Evolutionary conservation across 495 filamentous ascomycete genomes (phyloP), one percentile per base, ranked within the genome.

Genomic region (Penicillium cataractarum): DNA sequence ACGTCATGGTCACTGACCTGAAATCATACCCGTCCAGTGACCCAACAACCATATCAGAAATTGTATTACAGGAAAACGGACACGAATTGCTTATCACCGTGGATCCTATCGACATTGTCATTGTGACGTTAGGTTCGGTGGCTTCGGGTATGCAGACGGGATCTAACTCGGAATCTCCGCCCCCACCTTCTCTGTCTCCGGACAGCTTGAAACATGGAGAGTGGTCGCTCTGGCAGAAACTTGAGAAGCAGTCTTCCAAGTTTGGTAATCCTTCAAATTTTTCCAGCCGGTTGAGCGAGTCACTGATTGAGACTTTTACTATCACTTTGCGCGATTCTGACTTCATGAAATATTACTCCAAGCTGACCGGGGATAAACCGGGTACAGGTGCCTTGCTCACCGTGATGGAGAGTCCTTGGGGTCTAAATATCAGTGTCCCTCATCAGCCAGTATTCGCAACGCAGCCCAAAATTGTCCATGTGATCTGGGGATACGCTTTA

Each of bases 231-330:
- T 76, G 74, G 74, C 65, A 13, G 65, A 74, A 40, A 61, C 74
- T 8, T 58, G 61, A 21, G 69, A 62, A 2, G 66, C 70, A 40
- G 46, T 66, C 59, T 33, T 60, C 48, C 29, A 65, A 65, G 2
- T 78, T 80, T 52, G 79, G 79, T 6, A 76, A 79, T 60, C 75
- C 79, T 8, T 66, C 72, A 21, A 77, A 72, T 61, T 82, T 82
- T 70, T 76, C 66, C 65, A 71, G 70, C 6, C 67, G 75, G 4
- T 59, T 71, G 22, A 21, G 46, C 9, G 76, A 80, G 39, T 76
- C 74, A 6, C 68, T 68, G 10, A 70, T 77, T 55, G 75, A 74
- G 39, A 76, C 73, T 10, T 78, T 80, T 61, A 82, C 78, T 2
- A 63, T 79, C 39, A 82, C 79, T 0, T 64, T 79, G 27, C 70